Evolutionary conservation across 768 basidiomycete genomes (phyloP).

Genomic region (Lactifluus volemus): DNA sequence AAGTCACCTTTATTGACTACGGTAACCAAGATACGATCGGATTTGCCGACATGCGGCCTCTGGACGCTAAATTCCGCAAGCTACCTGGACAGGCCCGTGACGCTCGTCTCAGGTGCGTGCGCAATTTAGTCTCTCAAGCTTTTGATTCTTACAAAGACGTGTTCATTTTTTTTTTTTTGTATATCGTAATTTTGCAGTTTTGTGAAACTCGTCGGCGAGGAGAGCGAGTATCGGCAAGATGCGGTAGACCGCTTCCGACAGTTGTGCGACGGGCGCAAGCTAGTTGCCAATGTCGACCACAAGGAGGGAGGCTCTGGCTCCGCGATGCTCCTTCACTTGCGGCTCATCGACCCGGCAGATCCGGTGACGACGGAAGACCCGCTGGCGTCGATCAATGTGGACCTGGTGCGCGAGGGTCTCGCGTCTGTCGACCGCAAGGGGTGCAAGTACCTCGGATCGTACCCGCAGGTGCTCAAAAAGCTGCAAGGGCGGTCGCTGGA

Average conservation of each 20-base stretch:
- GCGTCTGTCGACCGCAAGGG: constrained; percentile 72
- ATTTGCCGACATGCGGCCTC: constrained; percentile 77
- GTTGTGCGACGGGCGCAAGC: constrained; percentile 85
- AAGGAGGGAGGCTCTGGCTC: constrained; percentile 47
- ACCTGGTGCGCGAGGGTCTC: constrained; percentile 81
- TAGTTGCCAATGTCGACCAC: constrained; percentile 93
- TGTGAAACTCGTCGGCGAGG: constrained; percentile 67
- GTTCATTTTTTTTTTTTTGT: neutral
- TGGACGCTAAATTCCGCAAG: constrained; percentile 84
- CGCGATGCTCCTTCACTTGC: constrained; percentile 57
- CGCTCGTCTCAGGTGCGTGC: constrained; percentile 77
- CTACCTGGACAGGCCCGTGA: constrained; percentile 93
- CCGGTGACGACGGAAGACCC: constrained; percentile 60
- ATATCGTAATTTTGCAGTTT: constrained; percentile 43
- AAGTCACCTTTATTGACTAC: constrained; percentile 91
- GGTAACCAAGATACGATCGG: constrained; percentile 88
- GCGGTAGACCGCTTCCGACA: constrained; percentile 79
- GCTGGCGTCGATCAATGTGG: constrained; percentile 76
- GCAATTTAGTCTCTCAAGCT: constrained; percentile 4
- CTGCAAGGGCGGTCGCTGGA: constrained; percentile 49
- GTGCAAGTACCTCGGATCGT: constrained; percentile 62
- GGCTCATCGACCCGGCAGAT: constrained; percentile 85
- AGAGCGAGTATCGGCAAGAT: constrained; percentile 83
- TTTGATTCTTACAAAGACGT: neutral
- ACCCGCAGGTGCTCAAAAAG: constrained; percentile 58